phyloP scores from a whole-genome alignment of 306 rosid species.

The Astragalus membranaceus region DNA sequence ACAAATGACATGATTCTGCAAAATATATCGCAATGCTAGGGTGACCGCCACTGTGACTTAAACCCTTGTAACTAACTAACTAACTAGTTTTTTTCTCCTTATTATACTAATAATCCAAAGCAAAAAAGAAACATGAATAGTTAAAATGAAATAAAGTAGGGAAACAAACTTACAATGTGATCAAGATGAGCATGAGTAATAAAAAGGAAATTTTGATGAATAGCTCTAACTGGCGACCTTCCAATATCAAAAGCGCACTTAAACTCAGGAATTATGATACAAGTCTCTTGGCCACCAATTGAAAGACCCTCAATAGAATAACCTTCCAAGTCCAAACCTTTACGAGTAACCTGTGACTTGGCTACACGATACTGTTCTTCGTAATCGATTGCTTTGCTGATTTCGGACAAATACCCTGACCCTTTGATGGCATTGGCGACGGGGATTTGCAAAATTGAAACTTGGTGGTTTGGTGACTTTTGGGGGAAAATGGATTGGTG shows the following conservation, averaged over 20 bases:
- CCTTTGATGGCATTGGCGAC: slow-evolving; percentile 39
- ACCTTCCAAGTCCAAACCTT: slow-evolving; percentile 79
- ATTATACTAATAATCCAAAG: neutral
- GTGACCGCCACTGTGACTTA: no score
- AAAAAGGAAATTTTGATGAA: slow-evolving; percentile 75
- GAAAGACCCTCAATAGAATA: slow-evolving; percentile 70
- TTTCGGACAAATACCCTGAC: slow-evolving; percentile 57
- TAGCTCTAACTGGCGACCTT: slow-evolving; percentile 74
- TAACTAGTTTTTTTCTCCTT: no score
- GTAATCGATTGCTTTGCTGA: slow-evolving; percentile 55
- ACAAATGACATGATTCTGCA: no score
- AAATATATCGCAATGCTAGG: no score
- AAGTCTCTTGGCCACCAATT: slow-evolving; percentile 91
- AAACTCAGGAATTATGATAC: slow-evolving; percentile 79
- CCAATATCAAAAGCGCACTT: slow-evolving; percentile 93
- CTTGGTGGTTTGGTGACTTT: slow-evolving; percentile 24
- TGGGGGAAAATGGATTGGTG: slow-evolving; percentile 39
- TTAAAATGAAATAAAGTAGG: neutral
- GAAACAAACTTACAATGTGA: slow-evolving; percentile 68
- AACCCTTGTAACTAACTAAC: no score
- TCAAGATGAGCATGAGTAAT: slow-evolving; percentile 98
- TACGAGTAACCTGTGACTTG: slow-evolving; percentile 63
- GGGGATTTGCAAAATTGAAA: slow-evolving; percentile 33
- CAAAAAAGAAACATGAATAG: neutral
- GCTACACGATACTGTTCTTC: slow-evolving; percentile 91